These are phyloP conservation scores for Coprinellus aureogranulatus DNA, from an alignment of 768 basidiomycete species.

Conservation along the genomic window DNA sequence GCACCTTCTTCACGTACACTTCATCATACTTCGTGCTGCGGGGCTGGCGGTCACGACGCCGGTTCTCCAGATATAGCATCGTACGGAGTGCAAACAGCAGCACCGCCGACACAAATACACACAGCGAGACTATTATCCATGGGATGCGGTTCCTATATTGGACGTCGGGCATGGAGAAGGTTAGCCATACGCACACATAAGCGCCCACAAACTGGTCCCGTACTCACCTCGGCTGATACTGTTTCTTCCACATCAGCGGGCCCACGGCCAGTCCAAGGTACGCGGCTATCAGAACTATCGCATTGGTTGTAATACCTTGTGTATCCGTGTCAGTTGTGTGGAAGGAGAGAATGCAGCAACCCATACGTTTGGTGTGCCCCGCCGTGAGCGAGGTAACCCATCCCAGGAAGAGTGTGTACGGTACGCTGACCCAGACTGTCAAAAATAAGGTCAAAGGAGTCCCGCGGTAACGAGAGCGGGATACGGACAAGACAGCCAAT, in stretches of 20 bases:
- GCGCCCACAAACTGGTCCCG: neutral
- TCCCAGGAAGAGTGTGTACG: slow-evolving; percentile 57
- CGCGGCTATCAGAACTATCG: slow-evolving; percentile 72
- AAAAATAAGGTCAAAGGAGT: too few species aligned
- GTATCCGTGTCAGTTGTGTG: neutral
- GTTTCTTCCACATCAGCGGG: slow-evolving; percentile 76
- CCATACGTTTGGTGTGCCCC: slow-evolving; percentile 59
- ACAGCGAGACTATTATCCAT: slow-evolving; percentile 73
- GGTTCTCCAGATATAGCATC: slow-evolving; percentile 60
- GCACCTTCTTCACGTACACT: slow-evolving; percentile 53
- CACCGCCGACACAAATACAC: slow-evolving; percentile 53
- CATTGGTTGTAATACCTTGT: slow-evolving; percentile 58
- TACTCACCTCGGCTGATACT: slow-evolving; percentile 62
- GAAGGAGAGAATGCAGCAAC: neutral
- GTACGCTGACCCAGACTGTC: slow-evolving; percentile 51
- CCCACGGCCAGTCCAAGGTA: slow-evolving; percentile 61
- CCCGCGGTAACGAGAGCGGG: neutral
- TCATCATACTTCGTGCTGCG: slow-evolving; percentile 55
- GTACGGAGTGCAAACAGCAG: slow-evolving; percentile 48
- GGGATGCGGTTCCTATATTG: slow-evolving; percentile 63
- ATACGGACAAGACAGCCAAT: slow-evolving; percentile 50
- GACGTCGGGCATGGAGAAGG: neutral
- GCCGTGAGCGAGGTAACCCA: slow-evolving; percentile 68
- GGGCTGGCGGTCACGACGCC: slow-evolving; percentile 56
- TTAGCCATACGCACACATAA: neutral